Evolutionary conservation across 345 rosid genomes (phyloP), one percentile per base, ranked within the genome.

Genomic region (Acer saccharum): DNA sequence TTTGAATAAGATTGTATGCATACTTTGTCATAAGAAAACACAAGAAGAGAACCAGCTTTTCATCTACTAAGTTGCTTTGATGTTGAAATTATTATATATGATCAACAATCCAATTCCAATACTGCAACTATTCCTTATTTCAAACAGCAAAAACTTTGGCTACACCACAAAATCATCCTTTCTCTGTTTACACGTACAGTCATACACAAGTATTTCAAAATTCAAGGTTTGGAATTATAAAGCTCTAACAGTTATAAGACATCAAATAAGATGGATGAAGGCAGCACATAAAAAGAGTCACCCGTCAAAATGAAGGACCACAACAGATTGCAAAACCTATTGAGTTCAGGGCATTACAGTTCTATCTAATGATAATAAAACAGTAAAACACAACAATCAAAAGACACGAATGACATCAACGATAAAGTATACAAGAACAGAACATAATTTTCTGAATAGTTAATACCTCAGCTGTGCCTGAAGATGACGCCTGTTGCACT

Each of bases 381-480:
- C 58, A 18, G 23, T 3, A 46, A 46, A 62, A 29, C 68, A 35
- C 2, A 7, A 1, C 41, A 60, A n/a, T 35, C 20, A 50, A 25
- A 9, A 64, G 46, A 6, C 16, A 44, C 20, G 10, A 20, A 18
- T 55, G 14, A 16, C 44, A 50, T 16, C 54, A 20, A 9, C 10
- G 3, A 76, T 16, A 52, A 41, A 54, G 41, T 75, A 32, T 16
- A 29, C 11, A 12, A n/a, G 20, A 16, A 43, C 76, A 65, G 63
- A 32, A 64, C 4, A 20, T 4, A 29, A n/a, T n/a, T n/a, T n/a
- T 73, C 71, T 20, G 41, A 52, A 29, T 67, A 43, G 0, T 69
- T 48, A 54, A 75, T 90, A 91, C 98, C 96, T 89, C 94, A 65
- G 84, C 69, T 29, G 88, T 82, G 39, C 80, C 75, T 69, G 96